Evolutionary conservation across 495 filamentous ascomycete species (phyloP), one percentile per base, ranked within the genome.

Genomic region (Penicillium pulvis): DNA sequence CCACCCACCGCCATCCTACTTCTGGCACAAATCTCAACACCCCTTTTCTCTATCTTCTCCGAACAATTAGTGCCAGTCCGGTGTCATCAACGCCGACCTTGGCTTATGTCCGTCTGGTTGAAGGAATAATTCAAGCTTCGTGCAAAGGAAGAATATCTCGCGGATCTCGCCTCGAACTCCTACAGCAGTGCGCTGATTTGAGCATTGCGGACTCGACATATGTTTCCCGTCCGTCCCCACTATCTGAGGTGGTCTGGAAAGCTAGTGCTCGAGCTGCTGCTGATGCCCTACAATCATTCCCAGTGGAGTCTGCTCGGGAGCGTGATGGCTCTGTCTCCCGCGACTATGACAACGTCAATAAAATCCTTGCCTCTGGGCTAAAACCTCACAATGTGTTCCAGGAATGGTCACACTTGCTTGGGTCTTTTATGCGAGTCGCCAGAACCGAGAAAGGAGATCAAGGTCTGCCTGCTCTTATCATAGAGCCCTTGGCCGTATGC

Each of bases 291-390:
- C 57, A 65, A 36, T 77, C 75, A 1, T 74, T 75, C 45, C 73
- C 76, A 17, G 63, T 67, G 7, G 76, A 81, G 53, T 75, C 75
- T 51, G 66, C 72, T n/a, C 71, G 75, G 49, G 73, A 74, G 26
- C 75, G 72, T 8, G 74, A 79, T 60, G 77, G 75, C 6, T 73
- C 73, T 35, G 66, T 74, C 19, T 71, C 76, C 19, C 71, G 81
- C 33, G 87, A 91, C 41, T 92, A 89, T 56, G 84, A 86, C n/a
- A 87, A 91, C 41, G 74, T 85, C 23, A 79, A 85, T 43, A 87
- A 80, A 45, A 78, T 92, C 35, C 78, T 95, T 2, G 81, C 87
- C 51, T 73, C 82, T 47, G 90, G 89, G 9, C 66, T 87, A 57
- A 73, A 70, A 6, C 81, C 81, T 19, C 16, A 75, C 2, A 71